phyloP scores from a whole-genome alignment of 1,284 basidiomycete genomes.

The Trametes sp. region DNA sequence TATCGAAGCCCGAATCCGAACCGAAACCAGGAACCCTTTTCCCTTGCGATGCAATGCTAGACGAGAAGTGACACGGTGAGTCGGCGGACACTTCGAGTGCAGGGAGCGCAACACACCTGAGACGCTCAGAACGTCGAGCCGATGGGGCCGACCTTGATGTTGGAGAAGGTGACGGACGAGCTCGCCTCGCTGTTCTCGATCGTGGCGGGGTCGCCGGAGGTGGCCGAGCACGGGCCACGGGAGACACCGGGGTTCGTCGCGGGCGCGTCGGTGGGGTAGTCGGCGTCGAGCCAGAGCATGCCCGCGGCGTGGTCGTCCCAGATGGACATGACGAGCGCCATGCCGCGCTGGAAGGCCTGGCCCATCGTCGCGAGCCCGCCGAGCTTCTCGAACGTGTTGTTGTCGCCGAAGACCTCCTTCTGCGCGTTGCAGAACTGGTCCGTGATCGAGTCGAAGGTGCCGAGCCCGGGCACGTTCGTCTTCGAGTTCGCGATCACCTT shows the following conservation, averaged over 20 bases:
- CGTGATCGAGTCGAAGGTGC: conserved; percentile 44
- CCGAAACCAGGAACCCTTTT: neutral
- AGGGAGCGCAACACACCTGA: neutral
- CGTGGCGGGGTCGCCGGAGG: conserved; percentile 31
- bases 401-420: conserved; percentile 47
- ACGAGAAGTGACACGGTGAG: neutral
- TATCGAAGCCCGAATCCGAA: neutral
- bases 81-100: neutral
- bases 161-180: conserved; percentile 53
- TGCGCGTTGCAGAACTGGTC: conserved; percentile 45
- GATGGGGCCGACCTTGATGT: conserved; percentile 62
- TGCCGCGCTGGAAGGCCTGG: conserved; percentile 48
- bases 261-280: conserved; percentile 53
- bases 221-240: conserved; percentile 58
- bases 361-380: conserved; percentile 18
- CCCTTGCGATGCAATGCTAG: neutral
- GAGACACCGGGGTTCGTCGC: conserved; percentile 53
- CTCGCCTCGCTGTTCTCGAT: conserved; percentile 35
- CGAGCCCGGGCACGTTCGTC: conserved; percentile 50
- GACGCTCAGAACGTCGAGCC: conserved; percentile 50
- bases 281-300: conserved; percentile 67
- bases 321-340: conserved; percentile 60
- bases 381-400: conserved; percentile 39
- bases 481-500: conserved; percentile 45
- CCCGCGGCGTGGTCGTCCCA: conserved; percentile 62